These are phyloP conservation scores for Castanospermum australe DNA, from an alignment of 306 rosid species.

Conservation along the genomic window DNA sequence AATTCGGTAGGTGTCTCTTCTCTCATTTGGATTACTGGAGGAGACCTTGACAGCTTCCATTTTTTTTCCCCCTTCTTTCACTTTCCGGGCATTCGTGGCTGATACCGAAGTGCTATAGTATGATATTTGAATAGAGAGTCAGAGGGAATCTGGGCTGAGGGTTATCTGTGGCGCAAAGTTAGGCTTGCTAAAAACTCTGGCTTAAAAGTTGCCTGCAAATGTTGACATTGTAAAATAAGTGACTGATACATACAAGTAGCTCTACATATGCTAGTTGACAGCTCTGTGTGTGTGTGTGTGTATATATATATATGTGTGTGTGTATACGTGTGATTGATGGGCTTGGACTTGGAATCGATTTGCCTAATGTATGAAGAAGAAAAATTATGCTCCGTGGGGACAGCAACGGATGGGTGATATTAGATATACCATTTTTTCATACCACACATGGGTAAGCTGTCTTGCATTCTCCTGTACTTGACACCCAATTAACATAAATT, in stretches of 20 bases:
- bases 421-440: conserved; percentile 43
- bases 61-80: conserved; percentile 12
- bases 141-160: conserved; percentile 30
- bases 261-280: conserved; percentile 25
- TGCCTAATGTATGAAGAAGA: conserved; percentile 51
- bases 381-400: conserved; percentile 64
- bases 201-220: conserved; percentile 1
- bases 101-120: conserved; percentile 34
- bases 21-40: conserved; percentile 41
- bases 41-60: conserved; percentile 55
- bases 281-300: conserved; percentile 24
- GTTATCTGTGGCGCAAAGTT: neutral
- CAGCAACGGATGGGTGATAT: conserved; percentile 73
- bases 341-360: conserved; percentile 49
- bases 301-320: conserved; percentile 19
- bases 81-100: conserved; percentile 11
- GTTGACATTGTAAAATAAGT: neutral
- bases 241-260: neutral
- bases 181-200: conserved; percentile 22
- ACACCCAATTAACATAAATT: conserved; percentile 22
- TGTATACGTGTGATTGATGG: conserved; percentile 74
- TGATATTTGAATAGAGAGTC: conserved; percentile 51
- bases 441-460: conserved; percentile 56
- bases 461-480: conserved; percentile 31
- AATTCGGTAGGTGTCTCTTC: conserved; percentile 52